Evolutionary conservation across 192 early-diverging fungal species (phyloP).

Genomic region (Linnemannia hyalina): DNA sequence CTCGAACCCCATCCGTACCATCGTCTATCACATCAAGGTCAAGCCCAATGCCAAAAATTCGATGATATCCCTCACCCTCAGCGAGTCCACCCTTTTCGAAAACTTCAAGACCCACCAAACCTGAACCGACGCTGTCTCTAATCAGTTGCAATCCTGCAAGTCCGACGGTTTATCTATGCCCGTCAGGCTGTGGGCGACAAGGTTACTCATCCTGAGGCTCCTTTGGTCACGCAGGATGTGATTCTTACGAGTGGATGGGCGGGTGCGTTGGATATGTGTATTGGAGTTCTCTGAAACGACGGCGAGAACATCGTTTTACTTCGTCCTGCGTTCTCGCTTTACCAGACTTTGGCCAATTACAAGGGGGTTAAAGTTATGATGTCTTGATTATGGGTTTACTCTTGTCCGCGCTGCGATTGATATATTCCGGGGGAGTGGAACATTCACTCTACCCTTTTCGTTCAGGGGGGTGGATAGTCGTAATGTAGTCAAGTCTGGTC

Average conservation of each 20-base stretch:
- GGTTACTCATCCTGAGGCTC: slow-evolving; percentile 77
- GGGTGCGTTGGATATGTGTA: slow-evolving; percentile 79
- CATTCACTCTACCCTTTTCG: too few species aligned
- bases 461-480: too few species aligned
- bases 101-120: slow-evolving; percentile 86
- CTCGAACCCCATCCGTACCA: slow-evolving; percentile 88
- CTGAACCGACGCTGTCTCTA: slow-evolving; percentile 77
- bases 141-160: slow-evolving; percentile 75
- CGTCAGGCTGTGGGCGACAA: slow-evolving; percentile 83
- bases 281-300: slow-evolving; percentile 78
- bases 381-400: slow-evolving; percentile 63
- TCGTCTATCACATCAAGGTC: slow-evolving; percentile 82
- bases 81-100: slow-evolving; percentile 91
- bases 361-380: slow-evolving; percentile 87
- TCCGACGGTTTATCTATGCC: slow-evolving; percentile 80
- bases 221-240: slow-evolving; percentile 80
- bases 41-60: slow-evolving; percentile 70
- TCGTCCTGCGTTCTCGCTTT: slow-evolving; percentile 87
- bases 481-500: too few species aligned
- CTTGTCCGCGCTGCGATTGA: neutral
- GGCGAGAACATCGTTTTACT: slow-evolving; percentile 91
- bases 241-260: slow-evolving; percentile 87
- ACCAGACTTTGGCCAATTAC: slow-evolving; percentile 82
- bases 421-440: too few species aligned
- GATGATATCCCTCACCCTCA: slow-evolving; percentile 76